Base-by-base conservation (phyloP, 83 land plant species). In the Picea mariana region DNA sequence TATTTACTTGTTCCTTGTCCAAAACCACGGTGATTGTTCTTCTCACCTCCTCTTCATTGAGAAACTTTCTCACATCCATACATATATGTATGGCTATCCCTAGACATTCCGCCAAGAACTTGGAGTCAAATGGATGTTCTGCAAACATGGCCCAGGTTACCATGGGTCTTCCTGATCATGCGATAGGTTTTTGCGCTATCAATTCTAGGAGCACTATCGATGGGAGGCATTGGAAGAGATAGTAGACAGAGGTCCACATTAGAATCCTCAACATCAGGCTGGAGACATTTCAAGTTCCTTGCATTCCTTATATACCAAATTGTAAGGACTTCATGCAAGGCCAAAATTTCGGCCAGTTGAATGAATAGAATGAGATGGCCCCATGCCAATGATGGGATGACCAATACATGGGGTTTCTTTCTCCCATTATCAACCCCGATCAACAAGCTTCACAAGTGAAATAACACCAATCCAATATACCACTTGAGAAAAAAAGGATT, bases 311-410 rank as follows among this genome's bases (percentile, higher is more conserved):
- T 63, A 63, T 17, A 63, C 15, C 15, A 63, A 63, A 63, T 0
- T 2, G 0, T 1, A 2, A 63, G 2, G 18, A 6, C 66, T n/a
- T 17, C 47, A 6, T 42, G 5, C 8, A 3, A 17, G 21, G 61
- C 18, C 0, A 90, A 68, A 23, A 82, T 67, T 16, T 75, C 34
- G 63, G 88, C 86, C n/a, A 87, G 64, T 20, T 66, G 75, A 6
- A 87, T 34, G 83, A 86, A 83, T 31, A 90, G 92, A 68, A 77
- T 87, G 79, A 90, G 38, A 34, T 87, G 90, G 81, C 90, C 92
- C 61, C 84, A 84, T 5, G 86, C 88, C 85, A 84, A 59, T 52
- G 60, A 79, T 0, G 90, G 90, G 62, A 90, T 34, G 62, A 90
- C 55, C 2, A 34, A 34, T 34, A 1, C 34, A 34, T 34, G 34